Conservation (phyloP, 2,329 filamentous ascomycete genomes). For the Emergomyces africanus region DNA sequence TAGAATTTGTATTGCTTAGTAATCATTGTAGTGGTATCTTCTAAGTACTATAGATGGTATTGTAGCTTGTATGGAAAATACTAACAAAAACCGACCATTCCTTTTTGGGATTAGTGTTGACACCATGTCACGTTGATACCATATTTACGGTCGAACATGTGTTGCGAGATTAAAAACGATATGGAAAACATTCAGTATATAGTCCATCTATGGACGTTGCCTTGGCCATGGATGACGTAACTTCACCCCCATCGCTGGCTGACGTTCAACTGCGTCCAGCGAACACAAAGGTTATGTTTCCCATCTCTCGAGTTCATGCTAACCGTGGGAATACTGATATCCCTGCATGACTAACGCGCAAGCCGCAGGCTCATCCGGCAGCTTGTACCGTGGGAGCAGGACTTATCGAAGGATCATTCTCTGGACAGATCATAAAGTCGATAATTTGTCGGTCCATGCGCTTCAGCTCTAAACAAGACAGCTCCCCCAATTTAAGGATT, state of each 20-base stretch:
- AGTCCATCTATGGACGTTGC: not conserved
- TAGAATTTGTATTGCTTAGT: too few relatives aligned
- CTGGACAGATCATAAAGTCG: not conserved
- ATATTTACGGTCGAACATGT: too few relatives aligned
- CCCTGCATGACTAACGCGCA: not conserved
- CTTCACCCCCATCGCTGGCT: too few relatives aligned
- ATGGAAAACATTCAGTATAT: too few relatives aligned
- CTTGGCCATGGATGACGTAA: not conserved
- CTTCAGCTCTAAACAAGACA: not conserved
- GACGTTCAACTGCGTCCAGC: not conserved
- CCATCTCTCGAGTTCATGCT: not conserved
- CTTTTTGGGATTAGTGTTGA: too few relatives aligned
- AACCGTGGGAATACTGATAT: not conserved
- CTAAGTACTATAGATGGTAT: too few relatives aligned
- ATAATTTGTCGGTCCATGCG: not conserved
- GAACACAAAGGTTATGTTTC: not conserved
- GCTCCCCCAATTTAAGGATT: not conserved
- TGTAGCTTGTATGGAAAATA: too few relatives aligned
- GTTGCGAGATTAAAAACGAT: too few relatives aligned
- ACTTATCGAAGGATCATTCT: not conserved
- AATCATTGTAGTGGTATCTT: too few relatives aligned
- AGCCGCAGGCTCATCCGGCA: not conserved
- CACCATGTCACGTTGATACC: too few relatives aligned
- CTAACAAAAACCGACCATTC: too few relatives aligned
- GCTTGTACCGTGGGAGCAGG: not conserved